These are phyloP conservation scores for Sarocladium brachiariae DNA, from an alignment of 2,329 filamentous ascomycete genomes.

Conservation along the genomic window DNA sequence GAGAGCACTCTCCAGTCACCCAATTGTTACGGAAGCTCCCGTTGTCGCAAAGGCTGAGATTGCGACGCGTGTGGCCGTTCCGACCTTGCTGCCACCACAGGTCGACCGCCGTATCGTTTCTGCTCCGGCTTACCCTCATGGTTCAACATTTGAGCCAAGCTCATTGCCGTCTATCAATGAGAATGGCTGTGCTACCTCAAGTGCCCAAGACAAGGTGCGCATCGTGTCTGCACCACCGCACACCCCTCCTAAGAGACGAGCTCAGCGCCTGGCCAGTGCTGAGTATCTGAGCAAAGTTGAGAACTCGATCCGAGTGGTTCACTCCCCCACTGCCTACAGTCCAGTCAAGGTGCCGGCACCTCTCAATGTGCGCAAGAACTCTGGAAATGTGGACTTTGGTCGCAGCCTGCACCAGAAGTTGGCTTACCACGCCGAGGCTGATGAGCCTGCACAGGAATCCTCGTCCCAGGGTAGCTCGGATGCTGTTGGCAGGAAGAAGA, in stretches of 20 bases:
- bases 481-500: conserved; percentile 32
- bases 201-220: conserved; percentile 30
- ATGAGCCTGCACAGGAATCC: conserved; percentile 2
- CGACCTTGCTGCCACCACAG: conserved; percentile 17
- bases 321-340: conserved; percentile 35
- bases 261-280: conserved; percentile 30
- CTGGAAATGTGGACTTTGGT: conserved; percentile 17
- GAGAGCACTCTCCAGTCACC: conserved; percentile 7
- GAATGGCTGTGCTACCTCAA: conserved; percentile 20
- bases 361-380: conserved; percentile 36
- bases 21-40: background rate
- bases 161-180: conserved; percentile 45
- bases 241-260: conserved; percentile 21
- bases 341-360: conserved; percentile 29
- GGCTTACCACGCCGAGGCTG: conserved; percentile 11
- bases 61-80: background rate
- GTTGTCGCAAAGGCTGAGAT: background rate
- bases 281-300: conserved; percentile 40
- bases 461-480: conserved; percentile 13
- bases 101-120: conserved; percentile 42
- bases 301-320: conserved; percentile 49
- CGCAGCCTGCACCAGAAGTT: conserved; percentile 16
- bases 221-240: conserved; percentile 40
- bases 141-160: conserved; percentile 26
- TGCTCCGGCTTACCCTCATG: conserved; percentile 40